Base-by-base conservation (phyloP, 2,329 filamentous ascomycete species). In the Ascosphaera apis region DNA sequence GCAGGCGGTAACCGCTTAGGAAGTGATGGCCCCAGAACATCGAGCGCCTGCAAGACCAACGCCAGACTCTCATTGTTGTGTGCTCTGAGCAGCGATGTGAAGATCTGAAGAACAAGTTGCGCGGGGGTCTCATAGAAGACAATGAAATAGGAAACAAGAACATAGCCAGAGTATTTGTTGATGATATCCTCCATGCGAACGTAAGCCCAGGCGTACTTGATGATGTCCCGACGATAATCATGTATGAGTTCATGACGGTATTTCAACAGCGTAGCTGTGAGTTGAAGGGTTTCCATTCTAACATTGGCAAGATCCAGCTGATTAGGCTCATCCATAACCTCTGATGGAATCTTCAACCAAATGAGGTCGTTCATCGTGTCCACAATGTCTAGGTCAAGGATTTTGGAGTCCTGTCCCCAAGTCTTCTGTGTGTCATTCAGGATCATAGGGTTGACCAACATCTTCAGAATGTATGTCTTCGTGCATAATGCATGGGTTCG, bases 201-300 rank as follows among this genome's bases (percentile, higher is more conserved):
- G 51, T 92, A 95, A 13, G 84, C 92, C 88, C 88, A 99, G 2
- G 83, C 84, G 55, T 95, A 98, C 56, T 93, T 95, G 50, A 98
- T 98, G 42, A 98, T 86, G 43, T 98, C 88, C 55, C 98, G 98
- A 27, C 91, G 74, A 2, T 81, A 76, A 48, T 95, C 88, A 45
- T 91, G 79, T 1, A 98, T 68, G 37, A 83, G 78, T 21, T 71
- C 69, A 48, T 86, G 74, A 48, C 98, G 82, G 48, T 95, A 91
- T 51, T 98, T 98, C 55, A 98, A 76, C 28, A 98, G 64, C 61
- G 98, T 73, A 0, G 88, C 84, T 4, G 88, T 93, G 32, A 95
- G 68, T 52, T 99, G 91, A 33, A 99, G 67, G 7, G 93, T 69
- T 51, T 98, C 91, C 72, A 95, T 92, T 12, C 88, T 69, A 1